Evolutionary conservation across 306 rosid species (phyloP), one percentile per base, ranked within the genome.

Genomic region (Mucuna pruriens): DNA sequence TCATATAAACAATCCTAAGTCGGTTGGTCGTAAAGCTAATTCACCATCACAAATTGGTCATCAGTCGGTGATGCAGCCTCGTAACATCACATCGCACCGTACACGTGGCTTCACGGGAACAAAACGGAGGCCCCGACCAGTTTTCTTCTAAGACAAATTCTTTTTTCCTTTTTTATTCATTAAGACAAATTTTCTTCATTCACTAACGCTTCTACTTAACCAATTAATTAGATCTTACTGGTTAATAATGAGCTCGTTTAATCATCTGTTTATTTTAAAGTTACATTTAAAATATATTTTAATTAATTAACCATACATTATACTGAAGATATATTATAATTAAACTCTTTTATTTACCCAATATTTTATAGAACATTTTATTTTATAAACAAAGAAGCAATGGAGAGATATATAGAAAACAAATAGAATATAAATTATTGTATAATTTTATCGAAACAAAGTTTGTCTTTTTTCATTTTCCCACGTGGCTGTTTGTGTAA

Each of bases 71-170:
- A 84, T 86, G 70, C 60, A 19, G 72, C 74, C 80, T 13, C 51
- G 26, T 16, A 40, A 81, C 42, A 54, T 74, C 78, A 65, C 80
- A 83, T 81, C 89, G 38, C 4, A 39, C 87, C 90, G 86, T 84
- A 25, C 86, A 91, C 87, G 92, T 92, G 90, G 82, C 90, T 11
- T 3, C 42, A 82, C 58, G 6, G 6, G 67, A 90, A 66, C 67
- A 33, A 79, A 82, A 61, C 16, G 92, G 92, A 90, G 94, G 93
- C 84, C 16, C 85, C 84, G 67, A 16, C 61, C 61, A 8, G 29
- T 11, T 29, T 61, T 15, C 11, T 58, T 12, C 10, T 13, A 29
- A 6, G 5, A 26, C 4, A 60, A 60, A 25, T 25, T 57, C 36
- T n/a, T n/a, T n/a, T n/a, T n/a, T n/a, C n/a, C n/a, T n/a, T n/a